These are phyloP conservation scores for Jacaranda mimosifolia DNA, from an alignment of 257 asterid genomes.

Conservation along the genomic window DNA sequence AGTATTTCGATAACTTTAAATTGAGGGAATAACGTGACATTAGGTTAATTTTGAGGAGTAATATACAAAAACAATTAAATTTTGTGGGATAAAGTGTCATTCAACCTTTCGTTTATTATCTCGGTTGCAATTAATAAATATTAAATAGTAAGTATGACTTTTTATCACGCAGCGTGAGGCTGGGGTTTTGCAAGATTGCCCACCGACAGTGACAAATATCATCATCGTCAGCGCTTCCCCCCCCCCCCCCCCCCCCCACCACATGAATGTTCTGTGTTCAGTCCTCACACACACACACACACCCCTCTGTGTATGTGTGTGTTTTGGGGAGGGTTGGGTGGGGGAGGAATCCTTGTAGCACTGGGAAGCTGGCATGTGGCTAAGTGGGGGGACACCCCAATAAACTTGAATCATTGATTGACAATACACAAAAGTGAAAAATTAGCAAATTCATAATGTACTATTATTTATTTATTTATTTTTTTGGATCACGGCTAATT, in stretches of 20 bases:
- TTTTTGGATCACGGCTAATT: no score
- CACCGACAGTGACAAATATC: constrained; percentile 58
- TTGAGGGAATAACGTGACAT: no score
- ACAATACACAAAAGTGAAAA: not conserved
- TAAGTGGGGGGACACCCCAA: constrained; percentile 63
- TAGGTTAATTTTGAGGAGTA: no score
- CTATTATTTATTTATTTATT: no score
- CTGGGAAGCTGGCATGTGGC: constrained; percentile 81
- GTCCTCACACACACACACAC: constrained; percentile 19
- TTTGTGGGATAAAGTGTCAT: no score
- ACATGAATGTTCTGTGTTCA: constrained; percentile 37
- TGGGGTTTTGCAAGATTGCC: constrained; percentile 42
- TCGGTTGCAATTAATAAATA: not conserved
- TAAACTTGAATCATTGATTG: constrained; percentile 23
- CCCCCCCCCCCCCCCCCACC: constrained; percentile 45
- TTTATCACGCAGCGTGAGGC: constrained; percentile 35
- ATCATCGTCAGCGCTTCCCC: constrained; percentile 6
- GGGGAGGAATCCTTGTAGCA: constrained; percentile 34
- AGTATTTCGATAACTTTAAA: no score
- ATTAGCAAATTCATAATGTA: not conserved
- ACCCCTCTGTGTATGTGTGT: not conserved
- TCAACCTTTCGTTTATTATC: no score
- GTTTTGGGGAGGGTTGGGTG: not conserved
- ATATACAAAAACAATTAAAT: no score
- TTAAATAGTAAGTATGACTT: not conserved